Conservation (phyloP, 2,329 filamentous ascomycete species). For the Monilinia fructigena region DNA sequence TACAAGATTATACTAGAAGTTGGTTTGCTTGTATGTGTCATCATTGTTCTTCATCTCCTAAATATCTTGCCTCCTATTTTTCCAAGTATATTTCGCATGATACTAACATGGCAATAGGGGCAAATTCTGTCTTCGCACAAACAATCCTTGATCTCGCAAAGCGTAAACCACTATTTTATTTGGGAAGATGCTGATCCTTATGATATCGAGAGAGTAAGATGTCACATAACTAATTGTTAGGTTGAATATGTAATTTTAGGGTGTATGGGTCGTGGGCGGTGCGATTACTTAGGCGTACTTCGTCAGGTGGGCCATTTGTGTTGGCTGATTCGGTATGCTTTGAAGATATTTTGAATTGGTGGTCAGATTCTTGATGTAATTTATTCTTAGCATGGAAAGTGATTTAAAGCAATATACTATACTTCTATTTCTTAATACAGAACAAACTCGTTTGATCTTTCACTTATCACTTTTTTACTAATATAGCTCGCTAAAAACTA, state of each 20-base stretch:
- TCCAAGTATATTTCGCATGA: neutral
- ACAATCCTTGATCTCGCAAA: conserved; percentile 87
- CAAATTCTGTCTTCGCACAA: conserved; percentile 92
- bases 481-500: neutral
- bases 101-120: conserved; percentile 52
- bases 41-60: neutral
- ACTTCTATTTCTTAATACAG: neutral
- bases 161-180: conserved; percentile 84
- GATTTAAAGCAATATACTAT: neutral
- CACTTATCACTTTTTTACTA: neutral
- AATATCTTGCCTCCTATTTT: neutral
- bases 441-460: neutral
- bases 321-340: neutral
- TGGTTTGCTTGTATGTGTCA: conserved; percentile 77
- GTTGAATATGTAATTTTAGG: neutral
- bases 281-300: conserved; percentile 2
- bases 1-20: conserved; percentile 71
- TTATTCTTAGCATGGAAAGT: neutral
- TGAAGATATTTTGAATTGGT: neutral
- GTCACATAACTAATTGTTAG: too few relatives aligned
- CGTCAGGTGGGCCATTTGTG: too few relatives aligned
- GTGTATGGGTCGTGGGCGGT: neutral
- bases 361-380: neutral
- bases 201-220: conserved; percentile 38
- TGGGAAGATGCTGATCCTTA: conserved; percentile 62